Base-by-base conservation (phyloP, 2,329 filamentous ascomycete genomes). In the Trichoderma oligosporum region DNA sequence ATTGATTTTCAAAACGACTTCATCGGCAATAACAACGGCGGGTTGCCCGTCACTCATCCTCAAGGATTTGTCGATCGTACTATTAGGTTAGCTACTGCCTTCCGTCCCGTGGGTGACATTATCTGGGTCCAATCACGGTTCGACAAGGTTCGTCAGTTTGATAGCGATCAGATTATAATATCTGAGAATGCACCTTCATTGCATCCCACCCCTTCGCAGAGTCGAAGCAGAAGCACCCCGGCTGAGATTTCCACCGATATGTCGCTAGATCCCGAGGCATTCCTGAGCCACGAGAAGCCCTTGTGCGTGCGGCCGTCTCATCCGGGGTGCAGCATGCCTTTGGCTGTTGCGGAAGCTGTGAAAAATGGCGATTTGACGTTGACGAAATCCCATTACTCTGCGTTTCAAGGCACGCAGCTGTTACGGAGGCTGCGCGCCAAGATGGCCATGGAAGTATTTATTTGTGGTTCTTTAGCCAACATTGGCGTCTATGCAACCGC, bases 1-100 rank as follows among this genome's bases (percentile, higher is more conserved):
- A 80, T 97, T 62, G 93, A 96, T 66, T 82, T 96, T 33, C 94
- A 97, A 68, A 91, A 95, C 65, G 93, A 97, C 70, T 96, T 97
- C 66, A 75, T 95, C 58, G 79, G 83, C 6, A 74, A 22, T 33
- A 16, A 82, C 1, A 79, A 83, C 49, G 88, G 89, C 55, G 82
- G 84, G 24, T 73, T 97, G 18, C 81, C 84, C 11, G 82, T 92
- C 49, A 76, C 76, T 33, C 79, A 83, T 41, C 83, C 85, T 3
- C 72, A 80, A 4, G 82, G 83, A 8, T 89, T 92, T 61, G 70
- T 94, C 42, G 78, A 86, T 36, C 83, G 82, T 25, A 82, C 91
- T 39, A 75, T 84, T 18, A 73, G 80, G 6, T 76, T 97, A 2
- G 85, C 86, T 39, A 80, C 82, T 9, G 81, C 81, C 14, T 96